Percentiles rank a stretch among this genome's conserved stretches.
These are phyloP conservation scores for Zygosaccharomyces bisporus DNA, from an alignment of 805 yeast species.

Conservation along the genomic window DNA sequence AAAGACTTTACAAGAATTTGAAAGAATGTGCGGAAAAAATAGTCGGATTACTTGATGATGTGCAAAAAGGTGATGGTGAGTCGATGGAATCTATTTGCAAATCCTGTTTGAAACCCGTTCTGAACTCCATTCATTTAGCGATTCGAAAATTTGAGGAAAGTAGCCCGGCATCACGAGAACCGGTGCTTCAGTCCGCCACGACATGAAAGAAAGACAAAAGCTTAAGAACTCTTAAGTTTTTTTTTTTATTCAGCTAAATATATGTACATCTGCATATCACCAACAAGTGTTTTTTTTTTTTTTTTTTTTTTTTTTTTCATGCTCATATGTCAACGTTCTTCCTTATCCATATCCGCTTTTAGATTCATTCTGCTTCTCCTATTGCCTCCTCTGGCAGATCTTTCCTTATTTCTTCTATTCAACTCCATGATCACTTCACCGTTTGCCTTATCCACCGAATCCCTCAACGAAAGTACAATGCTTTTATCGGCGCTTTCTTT, in stretches of 20 bases:
- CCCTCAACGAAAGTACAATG: conserved; percentile 71
- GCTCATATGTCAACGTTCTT: conserved; percentile 39
- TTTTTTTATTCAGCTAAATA: background rate
- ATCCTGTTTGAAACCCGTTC: conserved; percentile 43
- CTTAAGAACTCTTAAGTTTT: too few relatives aligned
- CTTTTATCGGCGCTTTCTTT: conserved; percentile 77
- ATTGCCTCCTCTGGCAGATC: conserved; percentile 41
- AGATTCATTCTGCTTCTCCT: conserved; percentile 38
- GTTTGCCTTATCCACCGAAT: conserved; percentile 85
- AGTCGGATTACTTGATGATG: conserved; percentile 29
- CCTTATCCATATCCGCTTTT: conserved; percentile 46
- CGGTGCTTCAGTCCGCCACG: too few relatives aligned
- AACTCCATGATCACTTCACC: conserved; percentile 78
- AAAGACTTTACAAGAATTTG: conserved; percentile 47
- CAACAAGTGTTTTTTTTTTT: background rate
- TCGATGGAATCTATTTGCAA: conserved; percentile 27
- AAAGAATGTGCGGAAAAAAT: conserved; percentile 46
- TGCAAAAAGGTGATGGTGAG: conserved; percentile 31
- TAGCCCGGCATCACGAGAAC: background rate
- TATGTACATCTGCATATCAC: background rate
- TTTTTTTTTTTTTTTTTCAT: background rate
- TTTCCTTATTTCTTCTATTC: conserved; percentile 65
- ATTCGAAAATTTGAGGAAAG: conserved; percentile 43
- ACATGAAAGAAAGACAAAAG: too few relatives aligned
- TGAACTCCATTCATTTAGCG: conserved; percentile 45